Conservation (phyloP, 768 basidiomycete genomes). For the Amanita pallidorosea region DNA sequence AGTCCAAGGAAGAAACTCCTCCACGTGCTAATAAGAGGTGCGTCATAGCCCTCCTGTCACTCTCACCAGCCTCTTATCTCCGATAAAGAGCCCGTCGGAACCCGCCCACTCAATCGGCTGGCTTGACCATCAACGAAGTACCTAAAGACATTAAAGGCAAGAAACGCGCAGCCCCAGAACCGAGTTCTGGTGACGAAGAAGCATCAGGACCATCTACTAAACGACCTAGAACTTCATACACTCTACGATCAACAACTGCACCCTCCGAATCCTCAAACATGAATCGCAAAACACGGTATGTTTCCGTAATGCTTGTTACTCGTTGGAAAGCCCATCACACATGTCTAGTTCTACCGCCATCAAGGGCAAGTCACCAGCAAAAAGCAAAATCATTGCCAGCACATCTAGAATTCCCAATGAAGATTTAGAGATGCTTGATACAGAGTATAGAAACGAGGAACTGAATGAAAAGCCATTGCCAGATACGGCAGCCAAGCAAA, state of each 20-base stretch:
- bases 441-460: conserved; percentile 24
- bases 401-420: conserved; percentile 60
- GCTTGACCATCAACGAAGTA: conserved; percentile 69
- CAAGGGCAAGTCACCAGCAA: conserved; percentile 51
- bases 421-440: conserved; percentile 70
- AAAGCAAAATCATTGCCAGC: conserved; percentile 49
- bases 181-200: conserved; percentile 56
- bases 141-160: conserved; percentile 76
- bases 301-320: conserved; percentile 6
- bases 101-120: conserved; percentile 27
- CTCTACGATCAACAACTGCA: conserved; percentile 50
- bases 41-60: conserved; percentile 18
- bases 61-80: conserved; percentile 15
- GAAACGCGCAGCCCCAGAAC: conserved; percentile 79
- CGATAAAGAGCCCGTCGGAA: conserved; percentile 47
- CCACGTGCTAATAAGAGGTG: conserved; percentile 53
- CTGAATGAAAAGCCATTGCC: conserved; percentile 13
- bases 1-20: conserved; percentile 47
- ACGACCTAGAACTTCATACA: conserved; percentile 54
- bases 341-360: conserved; percentile 32
- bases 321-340: conserved; percentile 9
- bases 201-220: conserved; percentile 44
- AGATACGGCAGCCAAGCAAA: conserved; percentile 18
- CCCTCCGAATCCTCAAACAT: conserved; percentile 39
- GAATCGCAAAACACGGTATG: conserved; percentile 68